Percentiles rank a stretch among this genome's conserved stretches.
phyloP scores from a whole-genome alignment of 2,329 filamentous ascomycete genomes.

The Monosporascus sp. region DNA sequence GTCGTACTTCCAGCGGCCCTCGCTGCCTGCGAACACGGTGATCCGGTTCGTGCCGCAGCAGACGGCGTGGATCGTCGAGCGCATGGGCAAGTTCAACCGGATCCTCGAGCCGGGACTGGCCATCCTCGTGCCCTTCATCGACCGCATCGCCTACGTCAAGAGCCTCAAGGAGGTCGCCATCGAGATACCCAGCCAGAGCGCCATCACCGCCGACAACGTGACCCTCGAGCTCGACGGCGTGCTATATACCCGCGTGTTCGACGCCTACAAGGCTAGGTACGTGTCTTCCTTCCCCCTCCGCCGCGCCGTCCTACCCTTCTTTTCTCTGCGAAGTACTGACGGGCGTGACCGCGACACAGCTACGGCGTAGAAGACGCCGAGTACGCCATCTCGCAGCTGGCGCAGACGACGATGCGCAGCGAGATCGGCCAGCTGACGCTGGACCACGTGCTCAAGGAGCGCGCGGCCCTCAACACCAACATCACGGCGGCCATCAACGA shows the following conservation, averaged over 20 bases:
- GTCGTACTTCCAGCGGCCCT: conserved; percentile 73
- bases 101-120: conserved; percentile 91
- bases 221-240: conserved; percentile 95
- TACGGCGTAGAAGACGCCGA: conserved; percentile 98
- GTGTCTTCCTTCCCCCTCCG: conserved; percentile 14
- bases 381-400: conserved; percentile 96
- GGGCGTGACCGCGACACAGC: conserved; percentile 38
- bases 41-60: conserved; percentile 98
- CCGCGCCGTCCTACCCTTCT: not conserved
- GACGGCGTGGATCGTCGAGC: conserved; percentile 98
- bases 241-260: conserved; percentile 91
- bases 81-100: conserved; percentile 95
- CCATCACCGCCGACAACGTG: conserved; percentile 97
- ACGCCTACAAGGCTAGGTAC: conserved; percentile 94
- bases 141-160: conserved; percentile 97
- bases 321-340: not conserved
- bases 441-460: conserved; percentile 96
- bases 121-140: conserved; percentile 81
- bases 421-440: conserved; percentile 96
- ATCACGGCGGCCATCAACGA: conserved; percentile 99
- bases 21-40: conserved; percentile 86
- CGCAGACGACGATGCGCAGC: conserved; percentile 97
- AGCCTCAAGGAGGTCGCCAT: conserved; percentile 93
- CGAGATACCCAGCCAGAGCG: conserved; percentile 95
- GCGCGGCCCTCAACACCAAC: conserved; percentile 91